Evolutionary conservation across 306 rosid species (phyloP).

Genomic region (Albizia julibrissin): DNA sequence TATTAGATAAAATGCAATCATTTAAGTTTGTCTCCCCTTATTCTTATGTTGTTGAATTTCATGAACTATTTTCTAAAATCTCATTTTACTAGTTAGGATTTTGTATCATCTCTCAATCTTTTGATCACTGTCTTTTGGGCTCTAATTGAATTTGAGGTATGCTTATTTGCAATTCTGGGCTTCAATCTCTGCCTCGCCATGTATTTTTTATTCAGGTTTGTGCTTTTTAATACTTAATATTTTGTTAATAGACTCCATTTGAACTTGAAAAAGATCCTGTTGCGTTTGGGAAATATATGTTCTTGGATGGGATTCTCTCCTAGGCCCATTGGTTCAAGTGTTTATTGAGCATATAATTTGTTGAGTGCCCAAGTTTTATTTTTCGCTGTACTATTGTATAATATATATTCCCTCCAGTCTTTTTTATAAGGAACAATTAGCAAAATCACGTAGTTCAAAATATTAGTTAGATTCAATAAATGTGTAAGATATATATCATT

Average conservation of each 20-base stretch:
- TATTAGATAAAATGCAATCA: slow-evolving; percentile 17
- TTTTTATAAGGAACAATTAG: no score
- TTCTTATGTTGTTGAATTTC: slow-evolving; percentile 39
- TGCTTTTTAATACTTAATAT: slow-evolving; percentile 33
- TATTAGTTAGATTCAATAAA: no score
- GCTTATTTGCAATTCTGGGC: slow-evolving; percentile 51
- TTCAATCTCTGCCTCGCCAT: slow-evolving; percentile 46
- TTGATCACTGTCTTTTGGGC: slow-evolving; percentile 41
- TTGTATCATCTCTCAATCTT: slow-evolving; percentile 14
- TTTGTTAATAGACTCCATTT: slow-evolving; percentile 26
- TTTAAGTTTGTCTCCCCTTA: slow-evolving; percentile 26
- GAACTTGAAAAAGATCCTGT: slow-evolving; percentile 13
- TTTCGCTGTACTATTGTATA: background rate
- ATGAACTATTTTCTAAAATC: slow-evolving; percentile 34
- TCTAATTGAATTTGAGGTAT: slow-evolving; percentile 46
- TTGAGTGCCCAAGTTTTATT: slow-evolving; percentile 16
- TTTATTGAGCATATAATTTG: slow-evolving; percentile 24
- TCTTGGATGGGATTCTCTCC: background rate
- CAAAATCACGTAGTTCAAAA: no score
- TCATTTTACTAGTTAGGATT: slow-evolving; percentile 38
- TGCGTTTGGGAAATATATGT: background rate
- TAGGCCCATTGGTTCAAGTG: slow-evolving; percentile 21
- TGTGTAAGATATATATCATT: no score
- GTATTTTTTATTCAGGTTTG: slow-evolving; percentile 53
- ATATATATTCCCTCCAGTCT: background rate